phyloP scores from a whole-genome alignment of 2,329 filamentous ascomycete genomes.

The Penicillium sp. region DNA sequence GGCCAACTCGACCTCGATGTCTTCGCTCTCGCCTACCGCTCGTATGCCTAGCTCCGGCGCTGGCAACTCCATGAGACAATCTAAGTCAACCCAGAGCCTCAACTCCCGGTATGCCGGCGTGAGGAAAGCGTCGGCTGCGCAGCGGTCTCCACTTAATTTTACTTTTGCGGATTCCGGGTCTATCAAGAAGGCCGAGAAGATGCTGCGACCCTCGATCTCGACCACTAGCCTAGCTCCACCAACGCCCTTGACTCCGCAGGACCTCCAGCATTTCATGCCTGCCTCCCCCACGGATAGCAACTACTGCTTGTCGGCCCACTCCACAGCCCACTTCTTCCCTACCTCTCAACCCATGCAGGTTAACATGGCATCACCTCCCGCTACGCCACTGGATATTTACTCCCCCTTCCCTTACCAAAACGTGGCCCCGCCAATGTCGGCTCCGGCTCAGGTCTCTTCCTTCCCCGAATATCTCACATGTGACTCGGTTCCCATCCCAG shows the following conservation, averaged over 20 bases:
- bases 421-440: slow-evolving; percentile 35
- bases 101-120: slow-evolving; percentile 40
- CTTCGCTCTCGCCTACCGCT: slow-evolving; percentile 36
- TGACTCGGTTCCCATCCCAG: slow-evolving; percentile 32
- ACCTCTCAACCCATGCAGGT: slow-evolving; percentile 35
- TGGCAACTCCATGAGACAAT: slow-evolving; percentile 37
- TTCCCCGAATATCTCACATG: slow-evolving; percentile 37
- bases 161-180: slow-evolving; percentile 39
- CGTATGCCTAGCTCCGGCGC: slow-evolving; percentile 27
- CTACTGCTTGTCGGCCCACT: slow-evolving; percentile 32
- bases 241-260: slow-evolving; percentile 38
- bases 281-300: slow-evolving; percentile 32
- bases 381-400: slow-evolving; percentile 38
- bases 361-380: slow-evolving; percentile 38
- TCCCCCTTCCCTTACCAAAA: slow-evolving; percentile 32
- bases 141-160: slow-evolving; percentile 42
- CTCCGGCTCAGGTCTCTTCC: slow-evolving; percentile 36
- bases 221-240: slow-evolving; percentile 34
- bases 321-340: slow-evolving; percentile 30
- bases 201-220: slow-evolving; percentile 30
- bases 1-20: slow-evolving; percentile 34
- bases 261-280: slow-evolving; percentile 36
- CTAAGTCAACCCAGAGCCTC: slow-evolving; percentile 40
- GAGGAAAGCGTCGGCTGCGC: slow-evolving; percentile 39
- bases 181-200: slow-evolving; percentile 29